Conservation (phyloP, 1,139 yeast species). For the Yamadazyma mexicana region DNA sequence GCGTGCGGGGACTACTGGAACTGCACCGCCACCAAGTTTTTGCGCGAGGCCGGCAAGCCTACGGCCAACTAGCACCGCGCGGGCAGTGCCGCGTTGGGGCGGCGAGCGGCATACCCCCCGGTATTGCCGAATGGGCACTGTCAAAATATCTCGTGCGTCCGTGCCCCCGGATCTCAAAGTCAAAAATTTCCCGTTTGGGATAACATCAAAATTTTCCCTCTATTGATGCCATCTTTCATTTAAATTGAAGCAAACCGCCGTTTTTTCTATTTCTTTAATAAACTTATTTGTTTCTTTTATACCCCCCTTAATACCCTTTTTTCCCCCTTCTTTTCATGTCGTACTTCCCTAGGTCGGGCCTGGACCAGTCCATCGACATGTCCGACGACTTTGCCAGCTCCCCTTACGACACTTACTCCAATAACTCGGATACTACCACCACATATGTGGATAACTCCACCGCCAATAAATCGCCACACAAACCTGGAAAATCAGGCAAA, state of each 20-base stretch:
- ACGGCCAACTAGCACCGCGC: too few relatives aligned
- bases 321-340: constrained; percentile 7
- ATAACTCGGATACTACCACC: constrained; percentile 18
- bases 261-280: background rate
- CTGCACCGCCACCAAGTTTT: background rate
- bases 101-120: too few relatives aligned
- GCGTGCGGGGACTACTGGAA: background rate
- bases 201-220: constrained; percentile 5
- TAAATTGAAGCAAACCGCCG: background rate
- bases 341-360: constrained; percentile 10
- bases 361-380: constrained; percentile 8
- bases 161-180: background rate
- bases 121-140: too few relatives aligned
- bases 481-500: background rate
- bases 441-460: constrained; percentile 17
- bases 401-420: constrained; percentile 10
- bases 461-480: background rate
- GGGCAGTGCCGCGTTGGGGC: too few relatives aligned
- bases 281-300: too few relatives aligned
- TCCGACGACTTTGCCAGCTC: constrained; percentile 9
- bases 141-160: too few relatives aligned
- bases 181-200: constrained; percentile 3
- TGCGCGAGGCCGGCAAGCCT: too few relatives aligned
- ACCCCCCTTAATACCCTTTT: constrained; percentile 1
- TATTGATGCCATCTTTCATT: background rate